Conservation (phyloP, 108 stramenopile genomes). For the Discostella pseudostelligera region DNA sequence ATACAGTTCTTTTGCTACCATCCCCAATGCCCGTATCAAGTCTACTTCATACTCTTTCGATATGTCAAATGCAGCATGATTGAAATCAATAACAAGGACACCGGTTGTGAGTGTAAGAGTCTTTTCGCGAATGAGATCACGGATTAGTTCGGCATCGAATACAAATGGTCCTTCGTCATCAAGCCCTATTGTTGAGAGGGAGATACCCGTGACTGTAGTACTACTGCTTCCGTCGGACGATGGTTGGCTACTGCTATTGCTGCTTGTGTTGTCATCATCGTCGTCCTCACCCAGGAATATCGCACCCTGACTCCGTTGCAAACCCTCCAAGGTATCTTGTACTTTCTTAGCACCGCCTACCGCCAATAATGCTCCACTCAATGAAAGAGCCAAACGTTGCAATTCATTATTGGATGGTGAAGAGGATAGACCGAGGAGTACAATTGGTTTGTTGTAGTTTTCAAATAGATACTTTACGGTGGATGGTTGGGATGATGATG, state of each 20-base stretch:
- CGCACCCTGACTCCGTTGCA: conserved; percentile 40
- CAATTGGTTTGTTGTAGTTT: conserved; percentile 77
- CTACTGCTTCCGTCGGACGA: no score
- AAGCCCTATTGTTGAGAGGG: conserved; percentile 36
- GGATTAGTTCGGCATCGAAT: conserved; percentile 28
- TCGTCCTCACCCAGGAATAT: conserved; percentile 24
- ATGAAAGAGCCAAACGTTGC: conserved; percentile 59
- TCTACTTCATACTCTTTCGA: conserved; percentile 37
- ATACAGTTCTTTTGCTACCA: conserved; percentile 56
- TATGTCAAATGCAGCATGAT: conserved; percentile 27
- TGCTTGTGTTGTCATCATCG: conserved; percentile 6
- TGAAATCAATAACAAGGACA: conserved; percentile 72
- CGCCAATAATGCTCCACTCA: conserved; percentile 38
- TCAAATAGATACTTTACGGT: conserved; percentile 42
- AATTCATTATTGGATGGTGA: conserved; percentile 59
- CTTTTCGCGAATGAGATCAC: conserved; percentile 26
- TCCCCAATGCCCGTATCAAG: conserved; percentile 29
- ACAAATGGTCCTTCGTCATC: conserved; percentile 50
- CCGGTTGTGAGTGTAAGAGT: conserved; percentile 39
- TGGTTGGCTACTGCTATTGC: conserved; percentile 2
- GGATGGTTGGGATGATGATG: neutral
- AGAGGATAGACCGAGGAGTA: conserved; percentile 67
- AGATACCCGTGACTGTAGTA: conserved; percentile 26
- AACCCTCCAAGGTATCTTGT: conserved; percentile 23
- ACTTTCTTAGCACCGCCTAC: conserved; percentile 11